Percentiles rank a stretch among this genome's conserved stretches.
Evolutionary conservation across 306 rosid species (phyloP).

Genomic region (Malus asiatica): DNA sequence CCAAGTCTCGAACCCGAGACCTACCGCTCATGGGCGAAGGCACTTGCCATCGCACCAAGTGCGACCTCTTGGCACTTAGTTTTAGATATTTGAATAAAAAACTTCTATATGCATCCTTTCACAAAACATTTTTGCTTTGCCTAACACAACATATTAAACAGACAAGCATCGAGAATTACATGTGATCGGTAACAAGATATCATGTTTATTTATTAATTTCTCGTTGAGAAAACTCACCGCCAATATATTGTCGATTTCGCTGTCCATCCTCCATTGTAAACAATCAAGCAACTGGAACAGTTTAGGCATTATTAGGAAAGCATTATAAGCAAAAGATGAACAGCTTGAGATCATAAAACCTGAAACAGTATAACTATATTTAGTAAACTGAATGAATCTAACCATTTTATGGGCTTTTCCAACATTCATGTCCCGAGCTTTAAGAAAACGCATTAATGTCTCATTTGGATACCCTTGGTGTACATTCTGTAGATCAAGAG

Average conservation of each 20-base stretch:
- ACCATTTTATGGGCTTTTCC: constrained; percentile 92
- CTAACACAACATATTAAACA: background rate
- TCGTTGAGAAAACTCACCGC: constrained; percentile 42
- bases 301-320: constrained; percentile 23
- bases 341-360: background rate
- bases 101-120: background rate
- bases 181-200: background rate
- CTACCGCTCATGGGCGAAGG: too few relatives aligned
- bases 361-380: background rate
- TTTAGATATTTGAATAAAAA: background rate
- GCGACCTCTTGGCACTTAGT: background rate
- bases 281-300: constrained; percentile 73
- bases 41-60: too few relatives aligned
- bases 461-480: constrained; percentile 72
- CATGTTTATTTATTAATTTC: background rate
- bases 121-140: background rate
- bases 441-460: constrained; percentile 68
- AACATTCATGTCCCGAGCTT: constrained; percentile 82
- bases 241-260: constrained; percentile 74
- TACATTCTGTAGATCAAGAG: constrained; percentile 54
- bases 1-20: too few relatives aligned
- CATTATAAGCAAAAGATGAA: constrained; percentile 17
- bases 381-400: constrained; percentile 21
- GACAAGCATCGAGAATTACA: background rate
- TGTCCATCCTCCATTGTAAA: constrained; percentile 77